phyloP scores from a whole-genome alignment of 1,284 basidiomycete genomes.

The Sphagnurus paluster region DNA sequence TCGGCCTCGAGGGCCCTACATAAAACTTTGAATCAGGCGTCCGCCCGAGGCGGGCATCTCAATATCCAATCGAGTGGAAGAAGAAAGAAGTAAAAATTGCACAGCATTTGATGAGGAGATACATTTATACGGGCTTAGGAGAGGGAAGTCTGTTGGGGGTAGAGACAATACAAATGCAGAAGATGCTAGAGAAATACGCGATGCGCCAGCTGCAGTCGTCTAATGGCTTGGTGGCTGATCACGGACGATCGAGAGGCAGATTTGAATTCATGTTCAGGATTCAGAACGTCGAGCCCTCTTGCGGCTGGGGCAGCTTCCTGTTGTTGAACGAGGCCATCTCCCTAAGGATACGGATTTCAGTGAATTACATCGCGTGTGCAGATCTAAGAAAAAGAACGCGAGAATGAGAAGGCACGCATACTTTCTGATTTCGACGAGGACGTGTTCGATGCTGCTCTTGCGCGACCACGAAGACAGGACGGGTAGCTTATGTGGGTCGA shows the following conservation, averaged over 20 bases:
- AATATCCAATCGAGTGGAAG: too few species aligned
- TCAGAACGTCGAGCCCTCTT: constrained; percentile 80
- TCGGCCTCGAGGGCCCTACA: too few species aligned
- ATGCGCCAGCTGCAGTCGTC: background rate
- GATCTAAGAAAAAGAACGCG: background rate
- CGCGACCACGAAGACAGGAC: constrained; percentile 77
- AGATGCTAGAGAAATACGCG: background rate
- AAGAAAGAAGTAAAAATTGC: too few species aligned
- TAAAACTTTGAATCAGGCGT: too few species aligned
- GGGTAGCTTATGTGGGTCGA: constrained; percentile 70
- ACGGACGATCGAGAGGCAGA: too few species aligned
- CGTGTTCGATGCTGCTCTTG: constrained; percentile 78
- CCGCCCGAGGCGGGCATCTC: too few species aligned
- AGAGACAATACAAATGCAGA: background rate
- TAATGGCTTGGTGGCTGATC: too few species aligned
- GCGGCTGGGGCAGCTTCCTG: constrained; percentile 92
- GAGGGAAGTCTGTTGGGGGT: too few species aligned
- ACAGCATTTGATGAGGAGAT: too few species aligned
- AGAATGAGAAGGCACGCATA: constrained; percentile 42
- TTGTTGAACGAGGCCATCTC: constrained; percentile 94
- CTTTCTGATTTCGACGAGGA: constrained; percentile 91
- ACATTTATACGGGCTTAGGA: too few species aligned
- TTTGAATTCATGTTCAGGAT: background rate
- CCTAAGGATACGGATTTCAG: constrained; percentile 45
- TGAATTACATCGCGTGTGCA: background rate